These are phyloP conservation scores for Saturnispora quitensis DNA, from an alignment of 805 yeast genomes.

Conservation along the genomic window DNA sequence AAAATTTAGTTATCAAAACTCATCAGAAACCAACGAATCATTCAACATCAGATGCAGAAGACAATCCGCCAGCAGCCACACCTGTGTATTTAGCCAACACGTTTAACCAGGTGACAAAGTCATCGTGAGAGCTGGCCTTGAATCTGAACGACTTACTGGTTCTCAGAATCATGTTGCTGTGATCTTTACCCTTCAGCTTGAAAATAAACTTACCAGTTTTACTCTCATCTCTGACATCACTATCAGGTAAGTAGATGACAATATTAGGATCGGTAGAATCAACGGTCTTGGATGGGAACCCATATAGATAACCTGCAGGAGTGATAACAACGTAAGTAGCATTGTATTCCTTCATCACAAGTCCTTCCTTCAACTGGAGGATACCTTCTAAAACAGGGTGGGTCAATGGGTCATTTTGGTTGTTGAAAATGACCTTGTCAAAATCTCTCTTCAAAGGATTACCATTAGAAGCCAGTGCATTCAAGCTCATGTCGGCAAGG, in stretches of 20 bases:
- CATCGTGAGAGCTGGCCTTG: slow-evolving; percentile 36
- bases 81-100: slow-evolving; percentile 19
- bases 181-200: slow-evolving; percentile 36
- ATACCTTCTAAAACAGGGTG: slow-evolving; percentile 40
- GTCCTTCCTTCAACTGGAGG: slow-evolving; percentile 36
- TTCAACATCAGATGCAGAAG: slow-evolving; percentile 2
- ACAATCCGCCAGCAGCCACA: neutral
- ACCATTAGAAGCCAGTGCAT: slow-evolving; percentile 8
- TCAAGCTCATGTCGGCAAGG: slow-evolving; percentile 1
- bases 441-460: slow-evolving; percentile 29
- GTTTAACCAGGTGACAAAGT: slow-evolving; percentile 38
- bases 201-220: slow-evolving; percentile 34
- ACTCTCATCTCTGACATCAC: slow-evolving; percentile 27
- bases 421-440: slow-evolving; percentile 29
- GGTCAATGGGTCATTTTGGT: slow-evolving; percentile 32
- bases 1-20: neutral
- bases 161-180: slow-evolving; percentile 20
- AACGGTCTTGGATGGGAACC: slow-evolving; percentile 36
- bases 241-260: slow-evolving; percentile 39
- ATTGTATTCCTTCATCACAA: slow-evolving; percentile 32
- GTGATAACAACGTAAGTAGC: slow-evolving; percentile 41
- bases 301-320: slow-evolving; percentile 35
- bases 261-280: slow-evolving; percentile 37
- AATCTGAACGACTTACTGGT: slow-evolving; percentile 28
- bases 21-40: neutral